These are phyloP conservation scores for Aspergillus tamarii DNA, from an alignment of 2,329 filamentous ascomycete genomes.

Conservation along the genomic window DNA sequence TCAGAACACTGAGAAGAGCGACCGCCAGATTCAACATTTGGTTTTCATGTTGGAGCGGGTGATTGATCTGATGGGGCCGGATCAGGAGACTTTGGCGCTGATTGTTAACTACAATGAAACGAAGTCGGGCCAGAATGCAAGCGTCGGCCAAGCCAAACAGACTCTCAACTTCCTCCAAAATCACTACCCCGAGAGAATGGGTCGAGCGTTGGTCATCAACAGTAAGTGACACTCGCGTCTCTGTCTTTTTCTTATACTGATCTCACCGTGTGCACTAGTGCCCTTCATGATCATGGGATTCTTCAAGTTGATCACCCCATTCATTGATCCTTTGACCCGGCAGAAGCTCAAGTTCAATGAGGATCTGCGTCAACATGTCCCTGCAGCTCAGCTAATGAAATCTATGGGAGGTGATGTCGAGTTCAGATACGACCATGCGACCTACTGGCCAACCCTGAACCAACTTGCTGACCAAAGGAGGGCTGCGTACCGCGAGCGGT, in stretches of 20 bases:
- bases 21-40: constrained; percentile 87
- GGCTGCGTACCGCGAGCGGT: constrained; percentile 67
- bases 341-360: constrained; percentile 99
- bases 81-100: constrained; percentile 83
- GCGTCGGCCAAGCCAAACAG: constrained; percentile 75
- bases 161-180: constrained; percentile 90
- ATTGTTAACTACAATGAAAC: constrained; percentile 90
- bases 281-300: constrained; percentile 91
- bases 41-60: constrained; percentile 94
- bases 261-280: constrained; percentile 54
- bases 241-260: constrained; percentile 17
- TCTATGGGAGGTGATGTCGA: constrained; percentile 77
- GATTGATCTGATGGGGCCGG: constrained; percentile 82
- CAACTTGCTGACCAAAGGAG: constrained; percentile 69
- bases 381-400: constrained; percentile 78
- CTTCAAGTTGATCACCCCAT: constrained; percentile 93
- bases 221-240: constrained; percentile 54
- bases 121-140: constrained; percentile 75
- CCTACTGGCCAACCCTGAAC: constrained; percentile 87
- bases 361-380: constrained; percentile 80
- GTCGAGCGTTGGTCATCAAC: constrained; percentile 86
- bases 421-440: constrained; percentile 86
- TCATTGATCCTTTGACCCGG: constrained; percentile 92
- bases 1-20: constrained; percentile 88
- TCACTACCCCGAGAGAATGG: constrained; percentile 92